Conservation (phyloP, 768 basidiomycete genomes). For the Rhizopogon roseolus region DNA sequence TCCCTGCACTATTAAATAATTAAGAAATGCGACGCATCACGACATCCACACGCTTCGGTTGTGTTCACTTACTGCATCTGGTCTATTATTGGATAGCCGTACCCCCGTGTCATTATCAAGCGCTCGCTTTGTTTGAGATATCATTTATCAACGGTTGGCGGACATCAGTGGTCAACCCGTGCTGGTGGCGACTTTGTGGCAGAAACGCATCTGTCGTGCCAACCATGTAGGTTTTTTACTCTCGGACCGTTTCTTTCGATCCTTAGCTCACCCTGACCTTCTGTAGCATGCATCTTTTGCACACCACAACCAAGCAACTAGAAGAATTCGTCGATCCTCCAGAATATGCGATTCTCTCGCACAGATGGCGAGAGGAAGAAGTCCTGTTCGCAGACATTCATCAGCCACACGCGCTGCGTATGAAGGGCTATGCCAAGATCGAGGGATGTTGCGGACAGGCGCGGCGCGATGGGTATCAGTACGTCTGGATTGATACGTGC, state of each 20-base stretch:
- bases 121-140: background rate
- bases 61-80: background rate
- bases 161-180: background rate
- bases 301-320: background rate
- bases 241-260: background rate
- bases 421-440: slow-evolving; percentile 5
- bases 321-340: slow-evolving; percentile 1
- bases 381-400: slow-evolving; percentile 1
- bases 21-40: background rate
- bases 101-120: background rate
- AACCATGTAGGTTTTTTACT: background rate
- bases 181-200: background rate
- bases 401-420: background rate
- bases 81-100: background rate
- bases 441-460: slow-evolving; percentile 2
- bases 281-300: slow-evolving; percentile 3
- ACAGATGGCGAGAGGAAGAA: slow-evolving; percentile 5
- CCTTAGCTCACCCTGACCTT: background rate
- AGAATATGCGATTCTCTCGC: slow-evolving; percentile 10
- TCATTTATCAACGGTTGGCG: background rate
- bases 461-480: slow-evolving; percentile 2
- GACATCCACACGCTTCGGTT: background rate
- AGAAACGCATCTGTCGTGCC: background rate
- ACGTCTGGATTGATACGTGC: slow-evolving; percentile 11
- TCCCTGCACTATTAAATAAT: background rate